Percentiles rank a stretch among this genome's conserved stretches.
Evolutionary conservation across 768 basidiomycete species (phyloP).

Genomic region (Lentinula aciculospora): DNA sequence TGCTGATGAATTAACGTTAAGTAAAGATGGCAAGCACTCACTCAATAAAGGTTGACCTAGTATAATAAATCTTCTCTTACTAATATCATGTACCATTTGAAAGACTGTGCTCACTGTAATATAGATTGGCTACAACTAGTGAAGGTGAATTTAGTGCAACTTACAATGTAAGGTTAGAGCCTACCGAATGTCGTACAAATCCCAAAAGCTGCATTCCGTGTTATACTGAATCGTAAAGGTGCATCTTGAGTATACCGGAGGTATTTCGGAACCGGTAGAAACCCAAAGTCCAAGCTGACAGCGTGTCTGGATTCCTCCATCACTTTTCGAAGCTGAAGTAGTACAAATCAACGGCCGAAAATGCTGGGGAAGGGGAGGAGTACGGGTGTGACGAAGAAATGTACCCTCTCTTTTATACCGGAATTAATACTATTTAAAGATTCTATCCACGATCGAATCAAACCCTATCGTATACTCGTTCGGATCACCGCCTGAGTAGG

Average conservation of each 20-base stretch:
- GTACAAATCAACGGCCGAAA: too few species aligned
- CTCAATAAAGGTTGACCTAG: slow-evolving; percentile 70
- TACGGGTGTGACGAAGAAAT: too few species aligned
- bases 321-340: too few species aligned
- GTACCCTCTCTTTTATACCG: too few species aligned
- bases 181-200: slow-evolving; percentile 54
- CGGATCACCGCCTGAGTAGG: too few species aligned
- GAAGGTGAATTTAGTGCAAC: not conserved
- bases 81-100: not conserved
- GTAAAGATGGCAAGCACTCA: slow-evolving; percentile 21
- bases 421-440: too few species aligned
- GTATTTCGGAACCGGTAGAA: slow-evolving; percentile 57
- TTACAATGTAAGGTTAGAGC: slow-evolving; percentile 8
- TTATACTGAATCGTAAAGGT: slow-evolving; percentile 46
- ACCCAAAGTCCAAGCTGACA: slow-evolving; percentile 40
- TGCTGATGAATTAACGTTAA: not conserved
- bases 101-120: slow-evolving; percentile 44
- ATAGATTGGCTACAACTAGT: slow-evolving; percentile 67
- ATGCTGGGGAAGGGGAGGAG: too few species aligned
- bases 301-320: too few species aligned
- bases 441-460: too few species aligned
- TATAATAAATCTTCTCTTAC: not conserved
- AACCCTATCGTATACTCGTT: too few species aligned
- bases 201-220: slow-evolving; percentile 57
- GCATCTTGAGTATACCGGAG: slow-evolving; percentile 46